Conservation (phyloP, 495 filamentous ascomycete species). For the Neurospora sp. region DNA sequence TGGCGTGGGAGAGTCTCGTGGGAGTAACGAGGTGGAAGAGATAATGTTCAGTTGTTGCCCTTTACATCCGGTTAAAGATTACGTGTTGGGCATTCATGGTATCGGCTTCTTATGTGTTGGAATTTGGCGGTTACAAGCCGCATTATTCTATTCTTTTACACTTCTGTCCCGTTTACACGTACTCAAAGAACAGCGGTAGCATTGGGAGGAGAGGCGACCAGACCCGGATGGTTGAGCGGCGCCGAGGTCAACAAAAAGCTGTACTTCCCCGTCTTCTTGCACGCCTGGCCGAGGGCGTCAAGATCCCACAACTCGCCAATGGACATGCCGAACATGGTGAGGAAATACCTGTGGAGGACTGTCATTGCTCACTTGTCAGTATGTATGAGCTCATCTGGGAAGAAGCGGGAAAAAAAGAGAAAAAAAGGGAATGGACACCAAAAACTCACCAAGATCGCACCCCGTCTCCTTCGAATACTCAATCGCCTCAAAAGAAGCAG, state of each 20-base stretch:
- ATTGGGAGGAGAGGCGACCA: slow-evolving; percentile 38
- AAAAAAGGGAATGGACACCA: not conserved
- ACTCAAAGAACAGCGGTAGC: slow-evolving; percentile 44
- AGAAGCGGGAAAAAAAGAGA: not conserved
- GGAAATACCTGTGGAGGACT: slow-evolving; percentile 53
- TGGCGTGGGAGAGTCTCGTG: too few species aligned
- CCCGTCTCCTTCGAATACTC: slow-evolving; percentile 20
- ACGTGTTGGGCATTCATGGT: not conserved
- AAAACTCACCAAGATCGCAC: slow-evolving; percentile 25
- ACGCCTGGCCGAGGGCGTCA: slow-evolving; percentile 38
- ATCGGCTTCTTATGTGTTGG: not conserved
- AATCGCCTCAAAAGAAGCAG: slow-evolving; percentile 37
- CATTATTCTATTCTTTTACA: not conserved
- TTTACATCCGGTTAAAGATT: not conserved
- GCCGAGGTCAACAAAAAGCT: slow-evolving; percentile 58
- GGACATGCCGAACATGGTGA: slow-evolving; percentile 54
- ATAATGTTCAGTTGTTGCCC: not conserved
- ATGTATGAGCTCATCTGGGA: not conserved
- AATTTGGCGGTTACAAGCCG: not conserved
- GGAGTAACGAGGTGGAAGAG: too few species aligned
- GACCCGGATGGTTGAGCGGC: slow-evolving; percentile 48
- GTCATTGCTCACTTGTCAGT: slow-evolving; percentile 22
- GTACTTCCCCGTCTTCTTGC: slow-evolving; percentile 48
- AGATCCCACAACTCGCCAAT: slow-evolving; percentile 58
- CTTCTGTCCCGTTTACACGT: not conserved